Evolutionary conservation across 192 early-diverging fungal genomes (phyloP).

Genomic region (Coemansia umbellata): DNA sequence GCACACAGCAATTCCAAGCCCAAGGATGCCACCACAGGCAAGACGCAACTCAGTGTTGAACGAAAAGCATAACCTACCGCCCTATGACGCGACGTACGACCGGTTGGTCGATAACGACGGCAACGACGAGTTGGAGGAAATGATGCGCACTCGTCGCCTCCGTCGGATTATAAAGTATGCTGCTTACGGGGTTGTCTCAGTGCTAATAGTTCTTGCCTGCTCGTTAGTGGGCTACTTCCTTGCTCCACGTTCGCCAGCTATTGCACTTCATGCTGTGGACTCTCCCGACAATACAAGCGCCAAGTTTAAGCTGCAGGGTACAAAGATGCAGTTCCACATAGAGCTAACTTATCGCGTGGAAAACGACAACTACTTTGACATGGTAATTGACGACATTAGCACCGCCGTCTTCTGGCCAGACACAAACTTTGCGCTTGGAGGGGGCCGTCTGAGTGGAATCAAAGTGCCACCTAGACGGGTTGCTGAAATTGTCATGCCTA

Average conservation of each 20-base stretch:
- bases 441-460: conserved; percentile 40
- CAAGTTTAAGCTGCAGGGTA: conserved; percentile 42
- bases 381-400: conserved; percentile 41
- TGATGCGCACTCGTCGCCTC: conserved; percentile 24
- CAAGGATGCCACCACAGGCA: conserved; percentile 2
- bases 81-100: conserved; percentile 18
- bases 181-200: conserved; percentile 9
- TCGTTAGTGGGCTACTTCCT: conserved; percentile 34
- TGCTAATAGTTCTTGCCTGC: conserved; percentile 18
- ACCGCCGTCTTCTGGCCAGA: conserved; percentile 48
- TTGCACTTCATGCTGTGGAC: conserved; percentile 31
- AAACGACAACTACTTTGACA: conserved; percentile 48
- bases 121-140: conserved; percentile 36
- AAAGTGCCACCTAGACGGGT: conserved; percentile 31
- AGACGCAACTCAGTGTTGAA: conserved; percentile 6
- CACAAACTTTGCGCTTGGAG: conserved; percentile 50
- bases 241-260: conserved; percentile 21
- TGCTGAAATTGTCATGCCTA: conserved; percentile 38
- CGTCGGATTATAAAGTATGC: conserved; percentile 27
- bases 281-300: conserved; percentile 18
- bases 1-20: conserved; percentile 6
- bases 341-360: conserved; percentile 44
- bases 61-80: conserved; percentile 34
- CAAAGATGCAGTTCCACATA: conserved; percentile 47
- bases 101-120: conserved; percentile 12